These are phyloP conservation scores for Hypholoma sublateritium DNA, from an alignment of 768 basidiomycete species.

Conservation along the genomic window DNA sequence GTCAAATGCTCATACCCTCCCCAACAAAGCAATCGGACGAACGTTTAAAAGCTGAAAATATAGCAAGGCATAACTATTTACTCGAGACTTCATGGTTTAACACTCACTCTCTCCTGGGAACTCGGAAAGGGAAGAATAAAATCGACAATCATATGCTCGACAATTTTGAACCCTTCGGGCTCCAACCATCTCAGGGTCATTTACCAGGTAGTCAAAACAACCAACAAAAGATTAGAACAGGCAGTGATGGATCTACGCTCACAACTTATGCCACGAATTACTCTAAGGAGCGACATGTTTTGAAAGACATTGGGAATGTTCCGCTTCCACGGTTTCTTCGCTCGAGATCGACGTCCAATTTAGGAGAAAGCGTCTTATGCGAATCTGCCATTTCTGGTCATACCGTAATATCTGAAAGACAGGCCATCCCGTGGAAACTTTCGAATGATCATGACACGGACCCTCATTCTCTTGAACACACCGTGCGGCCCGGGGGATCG, in stretches of 20 bases:
- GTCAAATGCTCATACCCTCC: not conserved
- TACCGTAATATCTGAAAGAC: not conserved
- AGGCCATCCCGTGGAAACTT: not conserved
- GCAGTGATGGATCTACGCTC: not conserved
- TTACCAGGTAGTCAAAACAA: not conserved
- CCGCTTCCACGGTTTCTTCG: constrained; percentile 2
- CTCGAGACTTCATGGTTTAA: not conserved
- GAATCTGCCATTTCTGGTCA: not conserved
- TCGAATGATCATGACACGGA: not conserved
- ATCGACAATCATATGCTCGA: not conserved
- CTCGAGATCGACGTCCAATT: not conserved
- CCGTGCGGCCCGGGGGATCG: not conserved
- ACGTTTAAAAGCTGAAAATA: not conserved
- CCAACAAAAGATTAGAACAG: not conserved
- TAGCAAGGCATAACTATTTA: not conserved
- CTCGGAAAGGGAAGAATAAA: not conserved
- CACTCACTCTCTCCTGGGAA: not conserved
- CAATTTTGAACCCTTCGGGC: not conserved
- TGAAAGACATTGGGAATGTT: not conserved
- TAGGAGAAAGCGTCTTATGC: not conserved
- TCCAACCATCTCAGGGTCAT: too few species aligned
- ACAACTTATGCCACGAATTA: not conserved
- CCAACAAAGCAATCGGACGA: not conserved
- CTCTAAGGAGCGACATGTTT: not conserved
- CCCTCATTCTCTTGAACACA: not conserved